Evolutionary conservation across 805 yeast genomes (phyloP).

Genomic region (Jamesozyma spencerorum): DNA sequence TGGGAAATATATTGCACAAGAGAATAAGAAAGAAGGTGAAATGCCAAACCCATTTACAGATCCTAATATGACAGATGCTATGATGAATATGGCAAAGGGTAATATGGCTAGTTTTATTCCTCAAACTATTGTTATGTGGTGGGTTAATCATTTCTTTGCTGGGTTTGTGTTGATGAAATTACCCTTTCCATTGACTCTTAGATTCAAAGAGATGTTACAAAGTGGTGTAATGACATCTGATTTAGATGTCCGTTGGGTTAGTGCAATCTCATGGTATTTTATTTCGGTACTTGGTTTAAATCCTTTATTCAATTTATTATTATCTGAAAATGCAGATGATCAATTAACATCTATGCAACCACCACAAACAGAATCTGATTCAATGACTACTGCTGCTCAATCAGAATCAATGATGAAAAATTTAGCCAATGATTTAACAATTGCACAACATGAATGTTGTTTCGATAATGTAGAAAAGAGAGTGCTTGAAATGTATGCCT

Average conservation of each 20-base stretch:
- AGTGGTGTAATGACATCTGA: constrained; percentile 77
- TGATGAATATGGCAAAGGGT: constrained; percentile 70
- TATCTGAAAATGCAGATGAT: constrained; percentile 28
- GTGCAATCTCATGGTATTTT: constrained; percentile 93
- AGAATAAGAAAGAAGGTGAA: constrained; percentile 31
- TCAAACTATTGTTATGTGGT: constrained; percentile 89
- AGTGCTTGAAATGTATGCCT: constrained; percentile 28
- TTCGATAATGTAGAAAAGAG: constrained; percentile 57
- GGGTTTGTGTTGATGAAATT: constrained; percentile 81
- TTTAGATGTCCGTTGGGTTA: constrained; percentile 84
- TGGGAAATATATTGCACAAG: constrained; percentile 45
- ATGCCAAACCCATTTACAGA: constrained; percentile 58
- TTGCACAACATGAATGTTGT: constrained; percentile 47
- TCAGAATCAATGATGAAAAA: constrained; percentile 53
- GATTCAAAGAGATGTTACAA: constrained; percentile 89
- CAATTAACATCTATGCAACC: constrained; percentile 23
- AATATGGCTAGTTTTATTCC: constrained; percentile 81
- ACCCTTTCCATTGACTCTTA: constrained; percentile 84
- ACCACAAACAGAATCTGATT: constrained; percentile 16
- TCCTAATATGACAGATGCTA: constrained; percentile 58
- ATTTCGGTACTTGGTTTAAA: constrained; percentile 76
- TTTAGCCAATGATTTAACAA: constrained; percentile 67
- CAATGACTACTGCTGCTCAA: constrained; percentile 46
- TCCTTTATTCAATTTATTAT: constrained; percentile 64
- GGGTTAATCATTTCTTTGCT: constrained; percentile 89